Percentiles rank a stretch among this genome's conserved stretches.
phyloP scores from a whole-genome alignment of 2,329 filamentous ascomycete species.

The Alternaria sp. region DNA sequence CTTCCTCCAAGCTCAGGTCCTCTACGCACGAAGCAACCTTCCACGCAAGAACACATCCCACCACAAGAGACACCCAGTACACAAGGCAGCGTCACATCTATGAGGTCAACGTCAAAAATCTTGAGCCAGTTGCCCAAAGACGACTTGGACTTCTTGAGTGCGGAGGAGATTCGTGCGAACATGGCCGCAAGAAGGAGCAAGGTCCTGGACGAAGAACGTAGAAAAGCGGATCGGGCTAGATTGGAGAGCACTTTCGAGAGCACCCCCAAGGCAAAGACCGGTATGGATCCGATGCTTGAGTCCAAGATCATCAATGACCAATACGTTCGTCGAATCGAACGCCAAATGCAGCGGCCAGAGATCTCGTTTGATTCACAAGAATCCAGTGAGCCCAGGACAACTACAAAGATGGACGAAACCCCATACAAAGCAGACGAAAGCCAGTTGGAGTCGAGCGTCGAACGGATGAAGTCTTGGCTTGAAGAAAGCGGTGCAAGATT shows the following conservation, averaged over 20 bases:
- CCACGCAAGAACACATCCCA: not conserved
- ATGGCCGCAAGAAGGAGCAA: conserved; percentile 43
- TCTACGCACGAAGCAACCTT: not conserved
- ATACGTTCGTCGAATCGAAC: conserved; percentile 32
- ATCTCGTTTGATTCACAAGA: not conserved
- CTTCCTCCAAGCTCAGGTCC: not conserved
- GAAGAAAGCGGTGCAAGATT: conserved; percentile 32
- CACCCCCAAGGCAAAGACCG: conserved; percentile 11
- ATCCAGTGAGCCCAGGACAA: not conserved
- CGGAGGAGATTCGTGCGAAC: conserved; percentile 50
- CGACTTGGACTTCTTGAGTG: conserved; percentile 52
- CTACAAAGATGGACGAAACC: not conserved
- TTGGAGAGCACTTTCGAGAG: conserved; percentile 38
- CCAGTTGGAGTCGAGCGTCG: conserved; percentile 31
- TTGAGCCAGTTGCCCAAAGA: conserved; percentile 44
- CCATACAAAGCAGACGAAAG: not conserved
- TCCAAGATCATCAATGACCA: conserved; percentile 38
- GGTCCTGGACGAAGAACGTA: conserved; percentile 15
- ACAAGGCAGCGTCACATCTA: not conserved
- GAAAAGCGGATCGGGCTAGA: conserved; percentile 22
- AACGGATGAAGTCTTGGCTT: conserved; percentile 39
- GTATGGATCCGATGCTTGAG: conserved; percentile 31
- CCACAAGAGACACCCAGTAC: not conserved
- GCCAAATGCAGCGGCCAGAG: conserved; percentile 22
- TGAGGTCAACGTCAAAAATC: conserved; percentile 31